These are phyloP conservation scores for Spatholobus suberectus DNA, from an alignment of 306 rosid species.

Conservation along the genomic window DNA sequence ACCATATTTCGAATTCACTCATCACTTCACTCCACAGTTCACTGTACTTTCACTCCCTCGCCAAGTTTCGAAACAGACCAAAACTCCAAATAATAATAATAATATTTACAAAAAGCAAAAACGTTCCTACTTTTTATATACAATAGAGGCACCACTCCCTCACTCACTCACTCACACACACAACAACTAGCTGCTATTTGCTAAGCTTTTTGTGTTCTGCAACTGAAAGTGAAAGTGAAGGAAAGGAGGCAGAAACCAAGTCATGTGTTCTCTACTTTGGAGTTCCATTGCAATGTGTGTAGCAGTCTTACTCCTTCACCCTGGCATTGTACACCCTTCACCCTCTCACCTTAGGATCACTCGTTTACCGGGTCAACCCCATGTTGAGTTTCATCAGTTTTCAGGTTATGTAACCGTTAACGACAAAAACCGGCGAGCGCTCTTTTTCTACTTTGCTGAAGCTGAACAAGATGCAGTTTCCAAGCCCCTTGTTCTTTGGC, in stretches of 20 bases:
- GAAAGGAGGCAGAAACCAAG: background rate
- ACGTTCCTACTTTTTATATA: background rate
- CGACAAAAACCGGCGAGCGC: constrained; percentile 44
- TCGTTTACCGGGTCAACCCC: constrained; percentile 74
- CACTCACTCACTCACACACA: background rate
- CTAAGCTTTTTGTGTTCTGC: constrained; percentile 26
- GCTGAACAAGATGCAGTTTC: constrained; percentile 62
- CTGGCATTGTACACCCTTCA: constrained; percentile 19
- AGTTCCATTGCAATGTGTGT: constrained; percentile 39
- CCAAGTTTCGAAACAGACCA: constrained; percentile 28
- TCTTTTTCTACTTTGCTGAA: constrained; percentile 74
- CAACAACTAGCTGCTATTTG: background rate
- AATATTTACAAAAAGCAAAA: constrained; percentile 13
- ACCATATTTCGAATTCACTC: background rate
- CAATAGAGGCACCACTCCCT: background rate
- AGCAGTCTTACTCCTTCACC: constrained; percentile 15
- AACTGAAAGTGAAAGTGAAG: constrained; percentile 31
- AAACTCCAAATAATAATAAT: constrained; percentile 19
- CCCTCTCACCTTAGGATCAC: constrained; percentile 44
- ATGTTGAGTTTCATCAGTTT: constrained; percentile 61
- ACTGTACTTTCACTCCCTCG: constrained; percentile 13
- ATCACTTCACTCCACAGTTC: background rate
- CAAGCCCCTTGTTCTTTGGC: constrained; percentile 88
- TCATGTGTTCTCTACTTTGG: constrained; percentile 39
- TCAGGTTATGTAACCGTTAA: constrained; percentile 68